Evolutionary conservation across 192 early-diverging fungal species (phyloP).

Genomic region (Backusella tuberculispora): DNA sequence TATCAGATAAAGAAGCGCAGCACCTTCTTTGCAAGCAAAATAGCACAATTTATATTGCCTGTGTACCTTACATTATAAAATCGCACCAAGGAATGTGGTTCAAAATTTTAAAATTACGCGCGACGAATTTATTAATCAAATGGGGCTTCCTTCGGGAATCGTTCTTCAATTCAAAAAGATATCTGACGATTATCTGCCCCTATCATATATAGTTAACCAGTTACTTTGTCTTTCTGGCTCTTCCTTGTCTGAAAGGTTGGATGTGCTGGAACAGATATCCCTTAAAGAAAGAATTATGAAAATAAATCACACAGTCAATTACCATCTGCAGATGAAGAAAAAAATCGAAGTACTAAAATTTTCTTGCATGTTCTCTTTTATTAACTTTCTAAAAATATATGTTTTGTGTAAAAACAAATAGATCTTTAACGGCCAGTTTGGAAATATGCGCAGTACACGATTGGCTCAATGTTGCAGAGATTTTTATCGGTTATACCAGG

Average conservation of each 20-base stretch:
- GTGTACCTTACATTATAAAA: neutral
- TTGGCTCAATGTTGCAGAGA: neutral
- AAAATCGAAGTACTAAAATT: neutral
- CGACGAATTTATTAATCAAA: neutral
- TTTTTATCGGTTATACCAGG: neutral
- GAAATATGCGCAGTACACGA: neutral
- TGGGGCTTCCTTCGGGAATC: slow-evolving; percentile 9
- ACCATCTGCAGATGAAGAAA: neutral
- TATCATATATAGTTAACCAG: slow-evolving; percentile 64
- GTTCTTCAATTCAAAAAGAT: slow-evolving; percentile 62
- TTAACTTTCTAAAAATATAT: neutral
- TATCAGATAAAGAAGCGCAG: neutral
- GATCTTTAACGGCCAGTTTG: neutral
- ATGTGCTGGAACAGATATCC: slow-evolving; percentile 57
- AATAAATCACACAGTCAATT: neutral
- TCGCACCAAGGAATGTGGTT: neutral
- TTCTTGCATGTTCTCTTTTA: neutral
- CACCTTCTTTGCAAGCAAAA: neutral
- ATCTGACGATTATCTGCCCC: slow-evolving; percentile 50
- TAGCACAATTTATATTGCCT: neutral
- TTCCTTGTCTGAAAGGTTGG: slow-evolving; percentile 68
- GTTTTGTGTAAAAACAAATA: neutral
- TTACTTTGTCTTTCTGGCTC: slow-evolving; percentile 70
- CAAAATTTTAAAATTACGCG: neutral
- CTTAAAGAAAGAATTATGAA: slow-evolving; percentile 52